These are phyloP conservation scores for Gossypioides kirkii DNA, from an alignment of 345 rosid genomes.

Conservation along the genomic window DNA sequence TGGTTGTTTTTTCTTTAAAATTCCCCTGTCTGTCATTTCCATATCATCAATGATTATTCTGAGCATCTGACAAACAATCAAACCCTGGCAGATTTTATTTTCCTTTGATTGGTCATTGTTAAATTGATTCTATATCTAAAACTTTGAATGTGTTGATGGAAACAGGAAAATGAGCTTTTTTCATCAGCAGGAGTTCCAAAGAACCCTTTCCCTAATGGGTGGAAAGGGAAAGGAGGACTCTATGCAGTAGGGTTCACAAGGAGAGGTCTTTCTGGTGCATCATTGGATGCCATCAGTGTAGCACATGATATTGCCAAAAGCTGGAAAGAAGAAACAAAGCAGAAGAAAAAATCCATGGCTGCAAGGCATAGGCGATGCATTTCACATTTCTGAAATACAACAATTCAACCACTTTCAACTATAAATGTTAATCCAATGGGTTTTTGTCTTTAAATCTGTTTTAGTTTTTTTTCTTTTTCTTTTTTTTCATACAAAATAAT, in stretches of 20 bases:
- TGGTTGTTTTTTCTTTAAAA: neutral
- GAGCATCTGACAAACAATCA: too few relatives aligned
- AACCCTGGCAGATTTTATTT: neutral
- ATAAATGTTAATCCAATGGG: neutral
- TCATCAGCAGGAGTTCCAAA: constrained; percentile 67
- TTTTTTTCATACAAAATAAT: constrained; percentile 16
- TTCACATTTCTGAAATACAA: constrained; percentile 47
- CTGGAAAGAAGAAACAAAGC: constrained; percentile 73
- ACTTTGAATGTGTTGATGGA: neutral
- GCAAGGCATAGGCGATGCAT: constrained; percentile 79
- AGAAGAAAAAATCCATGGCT: constrained; percentile 48
- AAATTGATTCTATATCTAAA: neutral
- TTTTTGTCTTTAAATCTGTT: neutral
- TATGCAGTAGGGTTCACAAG: constrained; percentile 91
- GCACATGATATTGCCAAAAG: constrained; percentile 63
- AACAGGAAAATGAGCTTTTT: constrained; percentile 74
- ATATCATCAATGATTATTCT: constrained; percentile 13
- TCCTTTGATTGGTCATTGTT: neutral
- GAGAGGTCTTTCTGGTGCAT: constrained; percentile 84
- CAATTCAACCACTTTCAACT: neutral
- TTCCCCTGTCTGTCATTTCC: neutral
- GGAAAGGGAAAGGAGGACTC: constrained; percentile 80
- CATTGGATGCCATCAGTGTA: constrained; percentile 59
- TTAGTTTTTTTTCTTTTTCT: neutral
- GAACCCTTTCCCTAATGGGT: constrained; percentile 71